A percentile compares a stretch with the other conserved stretches of the same genome.
Conservation (phyloP, 169 alveolate species). For the Theileria orientalis region DNA sequence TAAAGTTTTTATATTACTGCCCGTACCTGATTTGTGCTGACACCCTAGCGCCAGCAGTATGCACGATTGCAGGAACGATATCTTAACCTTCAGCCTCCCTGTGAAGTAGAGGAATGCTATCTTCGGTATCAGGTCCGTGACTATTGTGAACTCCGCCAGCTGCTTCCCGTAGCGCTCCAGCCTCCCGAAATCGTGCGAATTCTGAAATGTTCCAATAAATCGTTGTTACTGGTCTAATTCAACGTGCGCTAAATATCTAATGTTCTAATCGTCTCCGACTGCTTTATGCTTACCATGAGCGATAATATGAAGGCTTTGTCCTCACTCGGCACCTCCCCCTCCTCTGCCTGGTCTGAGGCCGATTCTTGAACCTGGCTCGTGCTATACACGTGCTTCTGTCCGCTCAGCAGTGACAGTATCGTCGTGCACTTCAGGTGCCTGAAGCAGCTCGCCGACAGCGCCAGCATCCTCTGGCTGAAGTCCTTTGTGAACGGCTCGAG, state of each 20-base stretch:
- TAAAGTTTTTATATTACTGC: too few species aligned
- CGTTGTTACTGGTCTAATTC: too few species aligned
- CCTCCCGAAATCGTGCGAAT: slow-evolving; percentile 54
- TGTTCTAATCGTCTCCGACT: neutral
- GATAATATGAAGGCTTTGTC: neutral
- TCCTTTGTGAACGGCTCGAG: slow-evolving; percentile 41
- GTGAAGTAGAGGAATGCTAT: slow-evolving; percentile 44
- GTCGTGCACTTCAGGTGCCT: slow-evolving; percentile 50
- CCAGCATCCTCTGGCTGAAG: slow-evolving; percentile 42
- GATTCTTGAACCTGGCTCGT: too few species aligned
- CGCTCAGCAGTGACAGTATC: slow-evolving; percentile 41
- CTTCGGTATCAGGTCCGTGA: slow-evolving; percentile 61
- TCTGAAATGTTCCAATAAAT: slow-evolving; percentile 14
- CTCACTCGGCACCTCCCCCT: neutral
- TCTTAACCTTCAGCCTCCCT: slow-evolving; percentile 33
- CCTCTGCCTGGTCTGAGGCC: too few species aligned
- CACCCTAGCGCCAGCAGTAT: slow-evolving; percentile 56
- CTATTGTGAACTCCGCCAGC: slow-evolving; percentile 58
- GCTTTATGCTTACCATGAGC: slow-evolving; percentile 10
- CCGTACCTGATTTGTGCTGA: slow-evolving; percentile 54
- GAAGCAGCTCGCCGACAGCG: slow-evolving; percentile 53
- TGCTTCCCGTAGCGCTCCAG: slow-evolving; percentile 60
- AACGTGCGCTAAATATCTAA: neutral
- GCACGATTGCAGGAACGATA: slow-evolving; percentile 56
- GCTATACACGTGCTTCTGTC: slow-evolving; percentile 4